These are phyloP conservation scores for Juncus effusus DNA, from an alignment of 176 grass and related monocot genomes.

Conservation along the genomic window DNA sequence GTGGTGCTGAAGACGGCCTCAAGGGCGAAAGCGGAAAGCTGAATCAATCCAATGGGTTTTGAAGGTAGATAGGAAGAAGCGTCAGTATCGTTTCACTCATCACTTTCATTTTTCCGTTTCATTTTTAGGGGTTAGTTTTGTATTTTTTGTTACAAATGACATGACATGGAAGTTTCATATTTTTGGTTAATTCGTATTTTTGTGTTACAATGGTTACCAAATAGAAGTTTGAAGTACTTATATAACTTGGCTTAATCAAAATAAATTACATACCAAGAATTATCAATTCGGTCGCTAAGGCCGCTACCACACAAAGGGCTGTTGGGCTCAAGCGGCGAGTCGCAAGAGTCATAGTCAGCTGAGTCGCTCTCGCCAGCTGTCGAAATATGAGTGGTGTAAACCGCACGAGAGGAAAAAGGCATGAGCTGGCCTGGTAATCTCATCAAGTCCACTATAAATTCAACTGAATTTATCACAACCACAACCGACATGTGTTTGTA, in stretches of 20 bases:
- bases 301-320: conserved; percentile 63
- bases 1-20: conserved; percentile 23
- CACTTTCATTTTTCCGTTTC: too few relatives aligned
- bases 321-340: conserved; percentile 96
- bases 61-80: background rate
- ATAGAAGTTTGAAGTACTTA: background rate
- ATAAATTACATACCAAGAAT: conserved; percentile 16
- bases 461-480: conserved; percentile 56
- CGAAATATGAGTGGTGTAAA: conserved; percentile 81
- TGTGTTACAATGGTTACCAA: too few relatives aligned
- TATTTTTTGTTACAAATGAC: too few relatives aligned
- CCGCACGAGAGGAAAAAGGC: conserved; percentile 77
- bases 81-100: conserved; percentile 18
- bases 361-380: conserved; percentile 86
- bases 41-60: conserved; percentile 11
- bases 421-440: conserved; percentile 90
- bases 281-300: conserved; percentile 27
- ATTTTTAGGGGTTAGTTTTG: too few relatives aligned
- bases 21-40: conserved; percentile 25
- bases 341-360: conserved; percentile 91
- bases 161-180: too few relatives aligned
- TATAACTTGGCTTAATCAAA: background rate
- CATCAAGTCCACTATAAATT: conserved; percentile 93
- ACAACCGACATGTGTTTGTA: conserved; percentile 87
- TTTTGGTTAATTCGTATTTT: too few relatives aligned